phyloP scores from a whole-genome alignment of 140 eudicot species.

The Bidens hawaiensis region DNA sequence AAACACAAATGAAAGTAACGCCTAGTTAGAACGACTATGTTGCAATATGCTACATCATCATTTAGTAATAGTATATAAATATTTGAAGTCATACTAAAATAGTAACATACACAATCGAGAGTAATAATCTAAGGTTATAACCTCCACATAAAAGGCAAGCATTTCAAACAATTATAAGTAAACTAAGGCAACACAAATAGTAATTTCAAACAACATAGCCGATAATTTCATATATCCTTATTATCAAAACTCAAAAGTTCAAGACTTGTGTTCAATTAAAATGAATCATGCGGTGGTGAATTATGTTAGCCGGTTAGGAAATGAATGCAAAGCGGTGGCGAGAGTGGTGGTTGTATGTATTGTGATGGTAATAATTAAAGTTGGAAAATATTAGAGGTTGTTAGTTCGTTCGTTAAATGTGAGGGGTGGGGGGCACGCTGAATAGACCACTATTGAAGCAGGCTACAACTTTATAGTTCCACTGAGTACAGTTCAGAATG shows the following conservation, averaged over 20 bases:
- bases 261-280: no score
- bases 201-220: background rate
- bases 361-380: slow-evolving; percentile 12
- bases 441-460: slow-evolving; percentile 27
- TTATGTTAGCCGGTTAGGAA: background rate
- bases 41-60: no score
- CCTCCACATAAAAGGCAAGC: no score
- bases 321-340: slow-evolving; percentile 5
- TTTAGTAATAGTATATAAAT: no score
- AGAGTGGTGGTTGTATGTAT: slow-evolving; percentile 12
- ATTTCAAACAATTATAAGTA: no score
- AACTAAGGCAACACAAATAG: background rate
- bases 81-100: no score
- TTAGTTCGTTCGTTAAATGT: no score
- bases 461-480: slow-evolving; percentile 33
- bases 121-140: no score
- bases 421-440: slow-evolving; percentile 24
- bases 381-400: slow-evolving; percentile 16
- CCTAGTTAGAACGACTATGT: no score
- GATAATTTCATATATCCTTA: background rate
- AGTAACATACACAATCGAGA: no score
- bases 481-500: slow-evolving; percentile 36
- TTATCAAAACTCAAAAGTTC: no score
- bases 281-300: background rate
- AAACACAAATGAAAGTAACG: no score